Conservation (phyloP, 1,284 basidiomycete species). For the Melampsora larici-populina region DNA sequence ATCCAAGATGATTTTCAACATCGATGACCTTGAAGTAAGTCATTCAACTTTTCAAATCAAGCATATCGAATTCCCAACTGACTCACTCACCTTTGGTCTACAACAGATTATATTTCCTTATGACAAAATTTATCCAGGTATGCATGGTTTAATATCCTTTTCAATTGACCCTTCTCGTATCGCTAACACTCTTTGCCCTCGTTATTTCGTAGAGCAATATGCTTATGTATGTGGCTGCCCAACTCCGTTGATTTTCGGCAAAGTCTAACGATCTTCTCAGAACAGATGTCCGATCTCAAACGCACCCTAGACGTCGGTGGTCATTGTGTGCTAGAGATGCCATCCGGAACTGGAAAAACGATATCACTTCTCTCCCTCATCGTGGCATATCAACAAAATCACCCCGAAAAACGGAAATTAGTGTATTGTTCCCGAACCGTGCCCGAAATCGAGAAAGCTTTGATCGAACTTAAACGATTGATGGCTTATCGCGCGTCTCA, state of each 20-base stretch:
- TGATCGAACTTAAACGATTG: constrained; percentile 89
- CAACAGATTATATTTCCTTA: constrained; percentile 41
- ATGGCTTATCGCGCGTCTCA: constrained; percentile 73
- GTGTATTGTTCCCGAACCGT: constrained; percentile 99
- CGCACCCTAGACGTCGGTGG: constrained; percentile 59
- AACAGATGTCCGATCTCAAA: constrained; percentile 42
- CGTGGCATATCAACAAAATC: constrained; percentile 97
- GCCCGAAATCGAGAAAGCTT: constrained; percentile 99
- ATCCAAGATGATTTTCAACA: constrained; percentile 32
- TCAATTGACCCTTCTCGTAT: not conserved
- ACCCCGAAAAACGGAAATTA: constrained; percentile 85
- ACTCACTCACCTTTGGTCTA: not conserved
- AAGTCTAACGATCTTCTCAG: not conserved
- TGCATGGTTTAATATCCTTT: not conserved
- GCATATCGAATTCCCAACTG: not conserved
- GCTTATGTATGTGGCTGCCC: constrained; percentile 26
- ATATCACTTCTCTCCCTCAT: constrained; percentile 94
- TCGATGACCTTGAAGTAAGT: constrained; percentile 40
- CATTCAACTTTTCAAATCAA: not conserved
- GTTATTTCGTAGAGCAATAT: constrained; percentile 29
- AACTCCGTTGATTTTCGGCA: not conserved
- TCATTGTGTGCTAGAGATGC: constrained; percentile 99
- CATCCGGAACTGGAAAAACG: constrained; percentile 98
- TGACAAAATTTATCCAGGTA: constrained; percentile 43
- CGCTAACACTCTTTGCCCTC: not conserved